Evolutionary conservation across 371 early-diverging fungal genomes (phyloP), one percentile per base, ranked within the genome.

Genomic region (Parasitella parasitica): DNA sequence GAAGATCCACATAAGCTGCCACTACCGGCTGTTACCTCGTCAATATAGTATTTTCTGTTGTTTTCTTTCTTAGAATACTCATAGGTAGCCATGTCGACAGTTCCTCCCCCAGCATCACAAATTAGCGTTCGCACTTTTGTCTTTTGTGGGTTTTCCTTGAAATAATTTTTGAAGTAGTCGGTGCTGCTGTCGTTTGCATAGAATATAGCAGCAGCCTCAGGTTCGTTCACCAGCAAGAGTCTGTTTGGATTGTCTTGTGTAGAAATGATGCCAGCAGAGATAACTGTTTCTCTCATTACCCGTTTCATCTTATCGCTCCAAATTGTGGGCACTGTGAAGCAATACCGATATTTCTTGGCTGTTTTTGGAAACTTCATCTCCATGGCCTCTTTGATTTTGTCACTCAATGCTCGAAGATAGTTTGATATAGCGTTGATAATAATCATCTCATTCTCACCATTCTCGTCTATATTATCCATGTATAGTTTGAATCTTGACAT

Each of bases 81-180:
- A 62, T 70, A 72, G 5, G 70, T 73, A 32, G 75, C 81, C 67
- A 86, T 53, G 64, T 86, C 86, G 4, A 86, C 84, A 4, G 86
- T 86, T 50, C 84, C 84, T 50, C 86, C 86, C 43, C 86, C 86
- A 26, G 85, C 84, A 63, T 86, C 86, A 48, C 83, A 83, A 38
- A 86, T 83, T 73, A 86, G 76, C 57, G 82, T 81, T 24, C 65
- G 71, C 43, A 56, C 54, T 41, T 36, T 67, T 30, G 61, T 61
- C 37, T 64, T 65, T 52, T 71, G 69, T 20, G 41, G 57, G 20
- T 43, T 43, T 27, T 13, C 9, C 24, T 35, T 26, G 5, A 46
- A 46, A 7, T 46, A 46, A 0, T 0, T 24, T 6, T 53, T 38
- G 26, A 54, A 54, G 11, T 27, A 35, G 12, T 27, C 9, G 32